phyloP scores from a whole-genome alignment of 495 filamentous ascomycete genomes.

The Melanomma pulvis-pyrius region DNA sequence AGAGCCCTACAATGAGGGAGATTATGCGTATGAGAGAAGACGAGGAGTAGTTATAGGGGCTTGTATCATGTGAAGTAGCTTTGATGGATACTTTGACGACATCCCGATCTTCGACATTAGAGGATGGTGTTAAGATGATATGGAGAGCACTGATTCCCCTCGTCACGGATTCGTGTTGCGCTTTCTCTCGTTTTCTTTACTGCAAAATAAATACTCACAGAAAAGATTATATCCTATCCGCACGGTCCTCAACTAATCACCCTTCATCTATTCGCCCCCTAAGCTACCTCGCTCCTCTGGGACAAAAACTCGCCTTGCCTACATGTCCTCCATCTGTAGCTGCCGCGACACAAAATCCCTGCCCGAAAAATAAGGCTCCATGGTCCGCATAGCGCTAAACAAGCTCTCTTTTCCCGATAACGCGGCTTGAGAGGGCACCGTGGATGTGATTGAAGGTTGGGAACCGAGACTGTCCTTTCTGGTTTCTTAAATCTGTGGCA shows the following conservation, averaged over 20 bases:
- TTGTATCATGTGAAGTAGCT: too few relatives aligned
- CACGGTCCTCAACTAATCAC: slow-evolving; percentile 47
- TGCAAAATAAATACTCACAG: too few relatives aligned
- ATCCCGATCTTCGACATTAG: too few relatives aligned
- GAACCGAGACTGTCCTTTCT: slow-evolving; percentile 14
- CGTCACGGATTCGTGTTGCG: too few relatives aligned
- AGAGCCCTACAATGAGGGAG: too few relatives aligned
- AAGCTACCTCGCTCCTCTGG: slow-evolving; percentile 12
- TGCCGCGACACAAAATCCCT: not conserved
- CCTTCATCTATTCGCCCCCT: slow-evolving; percentile 49
- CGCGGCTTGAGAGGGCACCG: slow-evolving; percentile 26
- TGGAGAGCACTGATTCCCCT: too few relatives aligned
- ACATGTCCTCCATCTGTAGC: not conserved
- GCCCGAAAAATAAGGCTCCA: slow-evolving; percentile 13
- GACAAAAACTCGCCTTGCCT: not conserved
- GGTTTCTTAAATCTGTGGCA: slow-evolving; percentile 25
- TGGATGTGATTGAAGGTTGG: slow-evolving; percentile 38
- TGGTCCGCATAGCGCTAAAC: slow-evolving; percentile 41
- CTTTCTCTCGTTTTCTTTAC: too few relatives aligned
- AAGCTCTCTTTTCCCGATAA: slow-evolving; percentile 41
- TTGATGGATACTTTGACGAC: too few relatives aligned
- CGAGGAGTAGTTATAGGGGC: too few relatives aligned
- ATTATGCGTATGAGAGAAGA: too few relatives aligned
- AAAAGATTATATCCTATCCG: not conserved
- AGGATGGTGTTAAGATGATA: too few relatives aligned